A percentile compares a stretch with the other conserved stretches of the same genome.
These are phyloP conservation scores for Chromera velia DNA, from an alignment of 73 alveolate genomes.

Conservation along the genomic window DNA sequence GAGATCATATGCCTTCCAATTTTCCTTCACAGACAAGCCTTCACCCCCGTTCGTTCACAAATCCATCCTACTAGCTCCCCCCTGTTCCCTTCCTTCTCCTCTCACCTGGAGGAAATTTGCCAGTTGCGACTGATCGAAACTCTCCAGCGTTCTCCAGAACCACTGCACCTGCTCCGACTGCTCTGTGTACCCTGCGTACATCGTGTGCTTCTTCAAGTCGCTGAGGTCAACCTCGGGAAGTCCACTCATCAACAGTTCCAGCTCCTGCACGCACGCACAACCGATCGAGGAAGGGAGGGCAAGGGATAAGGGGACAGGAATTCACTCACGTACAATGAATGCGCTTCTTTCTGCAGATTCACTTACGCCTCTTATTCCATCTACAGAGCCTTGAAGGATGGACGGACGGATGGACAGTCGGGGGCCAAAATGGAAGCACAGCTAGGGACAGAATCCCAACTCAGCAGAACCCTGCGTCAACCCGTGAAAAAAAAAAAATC, in stretches of 20 bases:
- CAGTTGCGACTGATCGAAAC: slow-evolving; percentile 72
- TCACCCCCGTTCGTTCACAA: background rate
- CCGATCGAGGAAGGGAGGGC: too few relatives aligned
- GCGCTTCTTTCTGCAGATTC: too few relatives aligned
- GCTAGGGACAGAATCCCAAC: too few relatives aligned
- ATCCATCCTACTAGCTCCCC: background rate
- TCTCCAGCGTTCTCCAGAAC: slow-evolving; percentile 88
- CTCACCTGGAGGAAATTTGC: slow-evolving; percentile 75
- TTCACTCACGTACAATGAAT: background rate
- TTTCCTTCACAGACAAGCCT: too few relatives aligned
- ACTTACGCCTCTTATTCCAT: too few relatives aligned
- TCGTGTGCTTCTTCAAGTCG: slow-evolving; percentile 91
- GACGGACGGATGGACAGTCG: too few relatives aligned
- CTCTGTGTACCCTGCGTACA: slow-evolving; percentile 82
- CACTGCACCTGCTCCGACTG: slow-evolving; percentile 68
- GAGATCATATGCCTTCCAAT: too few relatives aligned
- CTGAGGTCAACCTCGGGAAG: slow-evolving; percentile 88
- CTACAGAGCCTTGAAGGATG: too few relatives aligned
- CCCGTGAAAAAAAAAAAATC: too few relatives aligned
- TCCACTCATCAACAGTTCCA: slow-evolving; percentile 91
- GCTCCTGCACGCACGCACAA: slow-evolving; percentile 62
- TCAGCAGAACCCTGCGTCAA: too few relatives aligned
- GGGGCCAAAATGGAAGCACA: too few relatives aligned
- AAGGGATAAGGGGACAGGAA: background rate
- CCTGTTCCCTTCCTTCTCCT: background rate